Evolutionary conservation across 345 rosid species (phyloP).

Genomic region (Pelargonium nanum): DNA sequence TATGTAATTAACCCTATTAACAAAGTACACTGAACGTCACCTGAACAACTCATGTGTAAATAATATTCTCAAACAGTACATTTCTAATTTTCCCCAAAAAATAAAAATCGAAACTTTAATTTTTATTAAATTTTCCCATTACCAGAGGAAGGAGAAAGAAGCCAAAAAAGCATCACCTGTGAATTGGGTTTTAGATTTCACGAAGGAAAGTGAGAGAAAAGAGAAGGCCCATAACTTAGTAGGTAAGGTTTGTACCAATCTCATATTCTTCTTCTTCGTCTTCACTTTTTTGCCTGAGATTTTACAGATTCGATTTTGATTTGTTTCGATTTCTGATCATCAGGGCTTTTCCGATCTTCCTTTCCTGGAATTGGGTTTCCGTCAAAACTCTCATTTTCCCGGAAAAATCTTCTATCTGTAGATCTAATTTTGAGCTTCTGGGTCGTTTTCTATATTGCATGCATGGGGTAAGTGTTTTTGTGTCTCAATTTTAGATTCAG

Average conservation of each 20-base stretch:
- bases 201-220: too few relatives aligned
- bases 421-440: constrained; percentile 31
- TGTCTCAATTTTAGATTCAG: constrained; percentile 13
- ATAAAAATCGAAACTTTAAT: too few relatives aligned
- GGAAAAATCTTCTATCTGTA: constrained; percentile 2
- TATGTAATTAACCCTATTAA: too few relatives aligned
- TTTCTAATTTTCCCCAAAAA: too few relatives aligned
- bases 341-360: constrained; percentile 11
- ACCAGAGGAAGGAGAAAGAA: constrained; percentile 3
- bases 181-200: background rate
- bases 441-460: constrained; percentile 21
- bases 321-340: background rate
- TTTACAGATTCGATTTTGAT: background rate
- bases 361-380: constrained; percentile 13
- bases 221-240: background rate
- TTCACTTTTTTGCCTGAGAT: background rate
- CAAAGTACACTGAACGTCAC: too few relatives aligned
- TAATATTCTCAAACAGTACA: too few relatives aligned
- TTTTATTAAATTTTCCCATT: background rate
- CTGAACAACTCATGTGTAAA: too few relatives aligned
- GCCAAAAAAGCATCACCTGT: background rate
- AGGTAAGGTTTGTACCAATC: background rate
- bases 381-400: constrained; percentile 3
- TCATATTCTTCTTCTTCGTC: background rate
- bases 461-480: constrained; percentile 65